A percentile compares a stretch with the other conserved stretches of the same genome.
phyloP scores from a whole-genome alignment of 441 rosid species.

The Euphorbia schlechtendalii region DNA sequence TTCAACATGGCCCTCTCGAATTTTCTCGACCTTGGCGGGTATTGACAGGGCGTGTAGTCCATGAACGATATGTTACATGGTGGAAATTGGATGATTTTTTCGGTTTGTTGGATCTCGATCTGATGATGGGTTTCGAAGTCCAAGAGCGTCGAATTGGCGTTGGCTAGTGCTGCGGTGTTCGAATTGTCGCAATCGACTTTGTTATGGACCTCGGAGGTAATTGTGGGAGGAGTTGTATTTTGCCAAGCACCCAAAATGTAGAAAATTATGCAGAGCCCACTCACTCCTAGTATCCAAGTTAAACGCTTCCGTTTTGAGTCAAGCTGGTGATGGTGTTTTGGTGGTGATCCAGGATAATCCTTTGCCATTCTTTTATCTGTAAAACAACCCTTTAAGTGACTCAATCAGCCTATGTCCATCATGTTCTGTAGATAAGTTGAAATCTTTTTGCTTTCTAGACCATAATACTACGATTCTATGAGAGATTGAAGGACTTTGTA shows the following conservation, averaged over 20 bases:
- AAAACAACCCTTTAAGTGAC: constrained; percentile 8
- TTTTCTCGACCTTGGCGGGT: constrained; percentile 61
- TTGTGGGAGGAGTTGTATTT: constrained; percentile 32
- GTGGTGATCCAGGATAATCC: constrained; percentile 55
- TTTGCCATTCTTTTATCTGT: constrained; percentile 34
- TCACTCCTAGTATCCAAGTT: constrained; percentile 62
- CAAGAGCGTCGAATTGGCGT: constrained; percentile 25
- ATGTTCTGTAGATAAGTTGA: not conserved
- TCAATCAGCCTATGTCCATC: not conserved
- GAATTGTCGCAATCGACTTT: constrained; percentile 39
- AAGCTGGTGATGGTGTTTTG: constrained; percentile 43
- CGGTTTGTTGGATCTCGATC: constrained; percentile 34
- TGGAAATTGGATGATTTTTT: constrained; percentile 34
- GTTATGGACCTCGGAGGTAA: constrained; percentile 30
- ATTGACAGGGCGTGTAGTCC: constrained; percentile 89
- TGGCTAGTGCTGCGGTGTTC: constrained; percentile 22
- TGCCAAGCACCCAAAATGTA: constrained; percentile 88
- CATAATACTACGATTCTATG: not conserved
- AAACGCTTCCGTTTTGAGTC: constrained; percentile 64
- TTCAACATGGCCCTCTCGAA: constrained; percentile 74
- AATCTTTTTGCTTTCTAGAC: not conserved
- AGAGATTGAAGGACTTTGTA: not conserved
- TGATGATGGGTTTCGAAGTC: constrained; percentile 80
- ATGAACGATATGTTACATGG: constrained; percentile 65
- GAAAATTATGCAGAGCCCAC: constrained; percentile 74